Conservation (phyloP, 768 basidiomycete species). For the Kwoniella bestiolae region DNA sequence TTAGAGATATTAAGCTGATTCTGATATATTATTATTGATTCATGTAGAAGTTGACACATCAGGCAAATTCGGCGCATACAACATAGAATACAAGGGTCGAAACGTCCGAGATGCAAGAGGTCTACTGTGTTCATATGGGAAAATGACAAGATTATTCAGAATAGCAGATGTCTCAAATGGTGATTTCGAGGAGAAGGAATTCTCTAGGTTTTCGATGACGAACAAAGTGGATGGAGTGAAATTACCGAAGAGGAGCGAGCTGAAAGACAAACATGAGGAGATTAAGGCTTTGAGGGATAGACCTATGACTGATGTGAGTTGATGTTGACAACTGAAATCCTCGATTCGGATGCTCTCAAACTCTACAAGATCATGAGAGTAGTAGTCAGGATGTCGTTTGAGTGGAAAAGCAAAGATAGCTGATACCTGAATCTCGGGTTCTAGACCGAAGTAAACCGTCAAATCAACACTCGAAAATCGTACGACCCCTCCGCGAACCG, state of each 20-base stretch:
- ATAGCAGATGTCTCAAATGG: slow-evolving; percentile 91
- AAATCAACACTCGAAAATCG: slow-evolving; percentile 64
- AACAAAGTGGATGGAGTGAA: slow-evolving; percentile 64
- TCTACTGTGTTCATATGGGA: slow-evolving; percentile 78
- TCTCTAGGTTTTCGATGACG: slow-evolving; percentile 65
- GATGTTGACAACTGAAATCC: too few species aligned
- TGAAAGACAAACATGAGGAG: slow-evolving; percentile 68
- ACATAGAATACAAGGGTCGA: slow-evolving; percentile 49
- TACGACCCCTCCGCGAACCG: slow-evolving; percentile 42
- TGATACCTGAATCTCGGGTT: too few species aligned
- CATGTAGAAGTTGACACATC: slow-evolving; percentile 31
- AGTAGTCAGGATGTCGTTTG: too few species aligned
- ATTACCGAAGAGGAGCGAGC: slow-evolving; percentile 68
- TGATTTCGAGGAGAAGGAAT: slow-evolving; percentile 60
- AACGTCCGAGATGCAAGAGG: slow-evolving; percentile 64
- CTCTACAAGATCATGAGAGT: too few species aligned
- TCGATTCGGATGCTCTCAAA: too few species aligned
- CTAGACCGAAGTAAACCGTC: slow-evolving; percentile 83
- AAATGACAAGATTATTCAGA: slow-evolving; percentile 64
- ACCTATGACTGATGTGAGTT: slow-evolving; percentile 76
- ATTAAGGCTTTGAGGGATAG: slow-evolving; percentile 67
- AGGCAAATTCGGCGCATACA: slow-evolving; percentile 40
- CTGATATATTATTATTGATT: background rate
- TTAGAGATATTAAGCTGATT: slow-evolving; percentile 3
- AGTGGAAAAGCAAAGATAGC: too few species aligned